phyloP scores from a whole-genome alignment of 1,139 yeast genomes.

The Candida labiduridarum region DNA sequence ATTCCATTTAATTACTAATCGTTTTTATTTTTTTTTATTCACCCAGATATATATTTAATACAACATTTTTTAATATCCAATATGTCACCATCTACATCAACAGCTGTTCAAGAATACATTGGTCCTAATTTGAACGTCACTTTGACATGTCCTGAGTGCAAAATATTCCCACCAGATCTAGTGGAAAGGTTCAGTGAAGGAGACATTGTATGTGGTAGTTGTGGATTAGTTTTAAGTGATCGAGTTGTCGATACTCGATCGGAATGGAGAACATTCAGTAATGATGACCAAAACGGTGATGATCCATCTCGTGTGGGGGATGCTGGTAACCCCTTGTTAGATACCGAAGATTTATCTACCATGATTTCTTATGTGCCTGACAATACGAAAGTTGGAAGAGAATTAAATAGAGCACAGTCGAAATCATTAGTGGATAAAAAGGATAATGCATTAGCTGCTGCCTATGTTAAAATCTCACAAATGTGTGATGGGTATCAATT shows the following conservation, averaged over 20 bases:
- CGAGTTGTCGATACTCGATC: constrained; percentile 93
- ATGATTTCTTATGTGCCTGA: constrained; percentile 86
- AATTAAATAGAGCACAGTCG: constrained; percentile 86
- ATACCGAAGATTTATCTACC: constrained; percentile 89
- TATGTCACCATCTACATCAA: constrained; percentile 12
- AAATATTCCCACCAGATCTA: constrained; percentile 91
- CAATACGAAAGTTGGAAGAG: constrained; percentile 77
- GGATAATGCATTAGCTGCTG: constrained; percentile 85
- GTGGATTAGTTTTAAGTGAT: constrained; percentile 92
- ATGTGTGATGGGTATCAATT: constrained; percentile 97
- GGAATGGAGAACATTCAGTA: constrained; percentile 97
- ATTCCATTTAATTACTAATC: background rate
- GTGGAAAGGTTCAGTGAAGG: constrained; percentile 97
- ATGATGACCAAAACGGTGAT: constrained; percentile 97
- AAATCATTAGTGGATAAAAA: constrained; percentile 82
- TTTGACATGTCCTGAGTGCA: constrained; percentile 93
- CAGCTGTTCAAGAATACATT: constrained; percentile 28
- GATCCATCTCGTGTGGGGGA: constrained; percentile 99
- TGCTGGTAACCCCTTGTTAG: constrained; percentile 93
- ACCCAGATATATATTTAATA: too few relatives aligned
- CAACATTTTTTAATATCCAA: background rate
- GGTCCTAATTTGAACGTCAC: constrained; percentile 87
- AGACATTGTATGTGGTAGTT: constrained; percentile 94
- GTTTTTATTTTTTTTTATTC: too few relatives aligned
- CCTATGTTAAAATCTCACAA: constrained; percentile 88